A percentile compares a stretch with the other conserved stretches of the same genome.
These are phyloP conservation scores for Calocera viscosa DNA, from an alignment of 768 basidiomycete genomes.

Conservation along the genomic window DNA sequence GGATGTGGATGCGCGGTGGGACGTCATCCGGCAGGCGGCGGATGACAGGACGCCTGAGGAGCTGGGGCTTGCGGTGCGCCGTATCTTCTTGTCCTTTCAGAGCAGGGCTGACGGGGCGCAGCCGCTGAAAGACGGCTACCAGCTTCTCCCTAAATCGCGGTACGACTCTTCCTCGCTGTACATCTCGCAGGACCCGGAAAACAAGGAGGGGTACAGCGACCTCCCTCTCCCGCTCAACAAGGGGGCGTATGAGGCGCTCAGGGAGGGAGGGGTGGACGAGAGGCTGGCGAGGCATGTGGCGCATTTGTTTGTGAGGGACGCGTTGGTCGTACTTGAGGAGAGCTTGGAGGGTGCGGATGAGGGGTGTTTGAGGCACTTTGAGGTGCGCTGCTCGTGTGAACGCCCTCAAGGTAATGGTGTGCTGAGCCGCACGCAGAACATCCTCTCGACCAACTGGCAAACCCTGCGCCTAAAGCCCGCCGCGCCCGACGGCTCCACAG, in stretches of 20 bases:
- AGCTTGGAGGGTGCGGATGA: constrained; percentile 53
- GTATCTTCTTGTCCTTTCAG: neutral
- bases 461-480: constrained; percentile 97
- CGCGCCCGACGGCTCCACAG: constrained; percentile 79
- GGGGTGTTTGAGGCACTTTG: constrained; percentile 53
- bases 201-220: constrained; percentile 91
- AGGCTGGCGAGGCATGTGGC: constrained; percentile 81
- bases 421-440: constrained; percentile 76
- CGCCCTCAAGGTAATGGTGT: neutral
- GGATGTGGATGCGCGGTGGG: constrained; percentile 97
- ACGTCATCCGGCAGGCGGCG: constrained; percentile 93
- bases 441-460: constrained; percentile 99
- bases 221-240: constrained; percentile 66
- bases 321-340: constrained; percentile 82
- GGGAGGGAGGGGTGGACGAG: constrained; percentile 67
- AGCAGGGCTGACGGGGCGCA: constrained; percentile 23
- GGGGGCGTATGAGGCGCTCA: constrained; percentile 55
- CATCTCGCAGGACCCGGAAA: constrained; percentile 72
- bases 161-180: constrained; percentile 95
- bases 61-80: constrained; percentile 62
- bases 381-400: neutral
- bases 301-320: constrained; percentile 95
- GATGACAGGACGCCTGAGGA: constrained; percentile 96
- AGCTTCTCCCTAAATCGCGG: constrained; percentile 85
- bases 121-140: constrained; percentile 65